Evolutionary conservation across 2,329 filamentous ascomycete species (phyloP).

Genomic region (Aureobasidium subglaciale): DNA sequence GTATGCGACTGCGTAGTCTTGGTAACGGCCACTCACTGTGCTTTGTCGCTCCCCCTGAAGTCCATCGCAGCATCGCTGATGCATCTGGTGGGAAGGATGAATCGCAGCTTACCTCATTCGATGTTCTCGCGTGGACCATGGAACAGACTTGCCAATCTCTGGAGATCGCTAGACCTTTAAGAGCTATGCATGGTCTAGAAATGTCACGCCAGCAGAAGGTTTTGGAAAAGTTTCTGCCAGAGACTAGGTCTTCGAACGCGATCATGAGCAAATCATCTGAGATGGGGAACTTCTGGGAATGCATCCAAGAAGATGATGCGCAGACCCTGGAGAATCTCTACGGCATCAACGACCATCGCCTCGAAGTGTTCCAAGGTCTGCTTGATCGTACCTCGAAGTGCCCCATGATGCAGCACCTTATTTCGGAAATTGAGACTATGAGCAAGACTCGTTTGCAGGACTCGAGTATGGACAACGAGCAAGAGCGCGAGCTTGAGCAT

Average conservation of each 20-base stretch:
- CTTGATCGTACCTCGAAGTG: neutral
- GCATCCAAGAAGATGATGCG: constrained; percentile 49
- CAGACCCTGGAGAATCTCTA: constrained; percentile 49
- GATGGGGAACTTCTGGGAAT: constrained; percentile 22
- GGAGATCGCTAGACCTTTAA: constrained; percentile 47
- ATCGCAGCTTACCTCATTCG: constrained; percentile 37
- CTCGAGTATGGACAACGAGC: constrained; percentile 52
- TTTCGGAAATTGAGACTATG: constrained; percentile 21
- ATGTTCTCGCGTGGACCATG: constrained; percentile 56
- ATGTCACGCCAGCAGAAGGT: constrained; percentile 36
- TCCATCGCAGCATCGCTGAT: constrained; percentile 46
- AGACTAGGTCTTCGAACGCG: constrained; percentile 17
- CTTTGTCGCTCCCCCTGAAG: constrained; percentile 55
- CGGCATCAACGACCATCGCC: constrained; percentile 7
- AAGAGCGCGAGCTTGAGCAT: constrained; percentile 60
- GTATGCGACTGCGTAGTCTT: constrained; percentile 65
- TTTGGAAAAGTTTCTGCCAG: constrained; percentile 25
- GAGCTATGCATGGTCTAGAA: constrained; percentile 53
- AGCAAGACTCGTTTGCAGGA: constrained; percentile 26
- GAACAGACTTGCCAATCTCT: constrained; percentile 48
- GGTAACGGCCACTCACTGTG: constrained; percentile 59
- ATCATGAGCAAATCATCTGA: constrained; percentile 24
- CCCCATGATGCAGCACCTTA: neutral
- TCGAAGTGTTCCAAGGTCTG: neutral
- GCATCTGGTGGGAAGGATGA: constrained; percentile 14